Evolutionary conservation across 177 flowering plant species (phyloP).

Genomic region (Vitis hybrid): DNA sequence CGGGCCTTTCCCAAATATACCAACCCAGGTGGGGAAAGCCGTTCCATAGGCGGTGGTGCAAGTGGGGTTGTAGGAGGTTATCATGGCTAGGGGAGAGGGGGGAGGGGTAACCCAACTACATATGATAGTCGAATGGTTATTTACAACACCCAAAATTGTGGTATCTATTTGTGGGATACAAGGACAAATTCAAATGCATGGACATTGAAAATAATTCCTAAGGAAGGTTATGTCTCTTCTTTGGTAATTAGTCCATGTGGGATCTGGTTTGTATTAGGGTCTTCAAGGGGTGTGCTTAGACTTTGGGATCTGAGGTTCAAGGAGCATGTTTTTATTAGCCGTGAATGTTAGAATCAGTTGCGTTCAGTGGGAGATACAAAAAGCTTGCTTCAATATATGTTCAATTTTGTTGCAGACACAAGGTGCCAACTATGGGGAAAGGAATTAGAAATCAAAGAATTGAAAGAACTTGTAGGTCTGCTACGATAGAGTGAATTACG

Average conservation of each 20-base stretch:
- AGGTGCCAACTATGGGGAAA: constrained; percentile 94
- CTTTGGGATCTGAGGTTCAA: constrained; percentile 12
- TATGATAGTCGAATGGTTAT: constrained; percentile 53
- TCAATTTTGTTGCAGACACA: constrained; percentile 78
- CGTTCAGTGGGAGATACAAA: constrained; percentile 98
- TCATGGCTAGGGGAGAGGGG: no score
- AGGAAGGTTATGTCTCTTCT: constrained; percentile 84
- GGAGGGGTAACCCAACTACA: no score
- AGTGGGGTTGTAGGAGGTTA: no score
- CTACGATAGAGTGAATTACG: constrained; percentile 76
- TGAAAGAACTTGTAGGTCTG: constrained; percentile 81
- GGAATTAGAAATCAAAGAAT: constrained; percentile 80
- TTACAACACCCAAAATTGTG: constrained; percentile 85
- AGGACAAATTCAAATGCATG: constrained; percentile 59
- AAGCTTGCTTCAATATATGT: constrained; percentile 91
- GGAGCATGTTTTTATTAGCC: constrained; percentile 79
- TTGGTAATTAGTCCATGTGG: constrained; percentile 81
- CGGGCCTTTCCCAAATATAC: no score
- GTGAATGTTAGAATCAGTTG: constrained; percentile 93
- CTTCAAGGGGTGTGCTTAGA: constrained; percentile 84
- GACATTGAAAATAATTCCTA: constrained; percentile 69
- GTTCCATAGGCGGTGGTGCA: no score
- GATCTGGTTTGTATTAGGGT: constrained; percentile 95
- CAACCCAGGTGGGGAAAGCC: no score
- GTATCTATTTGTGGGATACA: constrained; percentile 92